A percentile compares a stretch with the other conserved stretches of the same genome.
phyloP scores from a whole-genome alignment of 805 yeast species.

The Saccharomycopsis fibuligera region DNA sequence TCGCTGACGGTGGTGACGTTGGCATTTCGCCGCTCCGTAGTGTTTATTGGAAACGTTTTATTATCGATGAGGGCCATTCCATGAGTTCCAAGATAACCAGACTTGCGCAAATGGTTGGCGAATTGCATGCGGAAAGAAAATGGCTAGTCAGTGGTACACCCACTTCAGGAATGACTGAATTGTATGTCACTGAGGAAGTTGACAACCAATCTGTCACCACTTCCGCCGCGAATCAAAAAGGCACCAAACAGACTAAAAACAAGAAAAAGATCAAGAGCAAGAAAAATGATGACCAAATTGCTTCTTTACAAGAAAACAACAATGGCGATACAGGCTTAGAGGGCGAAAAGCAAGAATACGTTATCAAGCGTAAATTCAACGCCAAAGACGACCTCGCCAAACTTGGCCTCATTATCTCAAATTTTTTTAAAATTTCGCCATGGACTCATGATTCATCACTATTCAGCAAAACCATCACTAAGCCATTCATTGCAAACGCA shows the following conservation, averaged over 20 bases:
- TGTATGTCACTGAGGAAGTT: conserved; percentile 35
- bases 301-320: too few species aligned
- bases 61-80: conserved; percentile 73
- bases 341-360: conserved; percentile 30
- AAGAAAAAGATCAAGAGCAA: conserved; percentile 21
- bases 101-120: conserved; percentile 42
- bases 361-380: conserved; percentile 43
- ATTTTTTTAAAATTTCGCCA: conserved; percentile 54
- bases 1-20: too few species aligned
- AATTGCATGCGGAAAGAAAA: conserved; percentile 49
- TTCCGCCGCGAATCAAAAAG: neutral
- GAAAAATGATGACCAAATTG: conserved; percentile 16
- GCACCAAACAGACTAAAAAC: neutral
- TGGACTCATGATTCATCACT: conserved; percentile 39
- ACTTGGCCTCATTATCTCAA: conserved; percentile 45
- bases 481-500: conserved; percentile 38
- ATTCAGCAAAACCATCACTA: conserved; percentile 42
- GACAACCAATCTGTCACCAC: conserved; percentile 21
- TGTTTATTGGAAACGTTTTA: conserved; percentile 60
- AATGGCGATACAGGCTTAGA: conserved; percentile 21
- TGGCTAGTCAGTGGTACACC: conserved; percentile 81
- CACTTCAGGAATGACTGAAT: conserved; percentile 58
- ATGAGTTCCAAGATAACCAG: conserved; percentile 47
- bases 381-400: conserved; percentile 47
- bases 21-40: conserved; percentile 33